A percentile compares a stretch with the other conserved stretches of the same genome.
phyloP scores from a whole-genome alignment of 2,329 filamentous ascomycete species.

The Epichloe typhina region DNA sequence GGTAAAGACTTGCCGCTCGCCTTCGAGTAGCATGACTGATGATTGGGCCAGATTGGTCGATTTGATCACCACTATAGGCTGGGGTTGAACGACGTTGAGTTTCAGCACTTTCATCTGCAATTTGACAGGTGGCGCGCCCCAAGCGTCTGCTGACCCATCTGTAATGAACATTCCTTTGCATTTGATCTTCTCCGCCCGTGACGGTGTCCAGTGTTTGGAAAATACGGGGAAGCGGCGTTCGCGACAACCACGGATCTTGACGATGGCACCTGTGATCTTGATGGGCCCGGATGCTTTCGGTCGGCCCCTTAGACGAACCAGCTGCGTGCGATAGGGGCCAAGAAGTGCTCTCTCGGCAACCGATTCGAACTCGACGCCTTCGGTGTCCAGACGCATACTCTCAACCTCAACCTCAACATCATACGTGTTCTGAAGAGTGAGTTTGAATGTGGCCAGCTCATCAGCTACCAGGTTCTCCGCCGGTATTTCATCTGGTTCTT shows the following conservation, averaged over 20 bases:
- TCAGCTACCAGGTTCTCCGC: constrained; percentile 64
- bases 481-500: constrained; percentile 45
- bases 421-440: constrained; percentile 87
- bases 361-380: constrained; percentile 60
- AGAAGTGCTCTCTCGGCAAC: constrained; percentile 52
- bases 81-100: constrained; percentile 64
- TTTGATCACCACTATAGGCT: constrained; percentile 66
- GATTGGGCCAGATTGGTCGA: constrained; percentile 70
- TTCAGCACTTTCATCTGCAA: constrained; percentile 40
- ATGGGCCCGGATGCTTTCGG: constrained; percentile 55
- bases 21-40: constrained; percentile 84
- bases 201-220: constrained; percentile 58
- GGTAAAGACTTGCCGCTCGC: constrained; percentile 65
- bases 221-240: constrained; percentile 80
- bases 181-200: constrained; percentile 62
- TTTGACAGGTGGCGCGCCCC: constrained; percentile 23
- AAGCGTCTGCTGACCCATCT: constrained; percentile 27
- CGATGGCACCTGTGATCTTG: constrained; percentile 62
- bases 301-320: constrained; percentile 56
- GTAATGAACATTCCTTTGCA: constrained; percentile 52
- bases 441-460: constrained; percentile 62
- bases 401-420: constrained; percentile 89
- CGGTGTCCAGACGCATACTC: constrained; percentile 58
- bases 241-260: constrained; percentile 71
- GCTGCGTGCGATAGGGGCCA: constrained; percentile 72